phyloP scores from a whole-genome alignment of 805 yeast genomes.

The Scheffersomyces coipomensis region DNA sequence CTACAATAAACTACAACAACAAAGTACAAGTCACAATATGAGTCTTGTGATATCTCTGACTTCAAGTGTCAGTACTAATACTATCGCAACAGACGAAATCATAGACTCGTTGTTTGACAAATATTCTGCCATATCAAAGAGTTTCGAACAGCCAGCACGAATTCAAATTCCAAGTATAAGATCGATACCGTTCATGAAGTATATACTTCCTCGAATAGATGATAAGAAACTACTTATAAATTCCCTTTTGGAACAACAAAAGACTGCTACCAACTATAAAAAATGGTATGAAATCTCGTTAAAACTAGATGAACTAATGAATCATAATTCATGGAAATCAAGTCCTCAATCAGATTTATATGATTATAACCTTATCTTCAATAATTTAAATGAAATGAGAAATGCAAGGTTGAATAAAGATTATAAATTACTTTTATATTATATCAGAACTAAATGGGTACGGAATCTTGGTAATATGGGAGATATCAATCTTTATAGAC shows the following conservation, averaged over 20 bases:
- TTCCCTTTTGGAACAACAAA: conserved; percentile 26
- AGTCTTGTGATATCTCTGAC: background rate
- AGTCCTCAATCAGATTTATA: conserved; percentile 62
- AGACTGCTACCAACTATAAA: conserved; percentile 39
- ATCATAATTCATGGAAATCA: conserved; percentile 72
- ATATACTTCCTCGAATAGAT: conserved; percentile 17
- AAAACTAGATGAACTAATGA: conserved; percentile 61
- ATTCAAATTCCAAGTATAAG: conserved; percentile 5
- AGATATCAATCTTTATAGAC: conserved; percentile 70
- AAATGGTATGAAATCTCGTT: conserved; percentile 70
- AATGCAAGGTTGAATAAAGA: conserved; percentile 59
- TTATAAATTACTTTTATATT: conserved; percentile 59
- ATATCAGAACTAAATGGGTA: conserved; percentile 81
- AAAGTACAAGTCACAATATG: background rate
- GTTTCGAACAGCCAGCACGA: background rate
- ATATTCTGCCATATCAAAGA: background rate
- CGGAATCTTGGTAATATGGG: conserved; percentile 88
- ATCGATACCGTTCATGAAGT: conserved; percentile 17
- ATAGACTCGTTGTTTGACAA: background rate
- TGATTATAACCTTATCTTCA: conserved; percentile 63
- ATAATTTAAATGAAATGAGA: conserved; percentile 53
- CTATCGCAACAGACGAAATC: background rate
- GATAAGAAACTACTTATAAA: conserved; percentile 21
- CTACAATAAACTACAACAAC: too few relatives aligned
- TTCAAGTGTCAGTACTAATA: background rate